A percentile compares a stretch with the other conserved stretches of the same genome.
Evolutionary conservation across 73 alveolate genomes (phyloP).

Genomic region (Paramecium primaurelia): DNA sequence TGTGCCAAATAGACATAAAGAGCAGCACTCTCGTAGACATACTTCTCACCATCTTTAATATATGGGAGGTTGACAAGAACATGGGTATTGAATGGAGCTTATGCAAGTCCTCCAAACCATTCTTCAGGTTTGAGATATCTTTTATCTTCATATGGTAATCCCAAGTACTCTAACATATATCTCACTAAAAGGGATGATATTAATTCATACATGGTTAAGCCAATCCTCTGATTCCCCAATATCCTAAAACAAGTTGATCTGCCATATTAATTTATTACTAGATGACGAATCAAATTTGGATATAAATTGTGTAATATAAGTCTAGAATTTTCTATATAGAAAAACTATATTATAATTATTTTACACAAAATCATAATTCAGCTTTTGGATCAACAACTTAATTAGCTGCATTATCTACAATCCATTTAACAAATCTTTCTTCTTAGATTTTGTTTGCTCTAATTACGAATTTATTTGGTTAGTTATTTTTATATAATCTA

Average conservation of each 20-base stretch:
- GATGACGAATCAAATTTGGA: neutral
- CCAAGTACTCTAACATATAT: neutral
- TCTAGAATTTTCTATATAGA: neutral
- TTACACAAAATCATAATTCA: slow-evolving; percentile 6
- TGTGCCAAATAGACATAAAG: slow-evolving; percentile 52
- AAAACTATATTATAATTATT: neutral
- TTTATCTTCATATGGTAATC: slow-evolving; percentile 25
- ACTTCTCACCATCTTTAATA: slow-evolving; percentile 53
- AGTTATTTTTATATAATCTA: neutral
- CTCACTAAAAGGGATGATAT: neutral
- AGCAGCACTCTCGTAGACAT: slow-evolving; percentile 55
- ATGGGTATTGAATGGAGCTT: neutral
- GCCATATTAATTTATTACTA: neutral
- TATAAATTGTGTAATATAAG: neutral
- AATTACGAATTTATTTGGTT: neutral
- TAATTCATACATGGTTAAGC: slow-evolving; percentile 37
- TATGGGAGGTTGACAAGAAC: slow-evolving; percentile 59
- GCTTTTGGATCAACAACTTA: neutral
- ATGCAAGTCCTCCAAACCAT: neutral
- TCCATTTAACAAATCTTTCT: slow-evolving; percentile 34
- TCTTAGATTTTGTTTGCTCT: slow-evolving; percentile 26
- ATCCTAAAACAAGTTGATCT: slow-evolving; percentile 50
- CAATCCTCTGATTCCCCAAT: slow-evolving; percentile 61
- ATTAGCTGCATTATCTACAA: neutral
- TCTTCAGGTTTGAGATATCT: slow-evolving; percentile 23